Conservation (phyloP, 345 rosid species). For the Euphorbia lathyris region DNA sequence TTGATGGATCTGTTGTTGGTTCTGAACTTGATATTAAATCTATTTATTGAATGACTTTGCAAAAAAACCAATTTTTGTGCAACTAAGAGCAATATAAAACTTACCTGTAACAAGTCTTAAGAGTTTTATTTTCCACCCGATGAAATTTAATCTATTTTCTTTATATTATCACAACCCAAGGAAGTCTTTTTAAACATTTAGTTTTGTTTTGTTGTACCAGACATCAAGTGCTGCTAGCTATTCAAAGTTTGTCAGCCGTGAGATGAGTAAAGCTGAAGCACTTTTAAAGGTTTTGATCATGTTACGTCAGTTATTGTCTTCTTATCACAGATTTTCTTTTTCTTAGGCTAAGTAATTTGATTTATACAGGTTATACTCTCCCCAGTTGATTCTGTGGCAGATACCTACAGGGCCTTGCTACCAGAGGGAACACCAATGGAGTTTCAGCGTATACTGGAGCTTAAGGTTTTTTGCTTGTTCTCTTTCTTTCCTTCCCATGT, state of each 20-base stretch:
- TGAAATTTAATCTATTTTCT: background rate
- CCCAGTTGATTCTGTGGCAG: conserved; percentile 94
- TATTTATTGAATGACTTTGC: background rate
- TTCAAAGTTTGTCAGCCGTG: conserved; percentile 92
- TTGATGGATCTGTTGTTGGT: background rate
- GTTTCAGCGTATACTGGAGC: conserved; percentile 96
- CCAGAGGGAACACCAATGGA: conserved; percentile 99
- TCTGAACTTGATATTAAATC: background rate
- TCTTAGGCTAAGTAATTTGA: background rate
- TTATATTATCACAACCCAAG: background rate
- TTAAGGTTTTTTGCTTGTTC: conserved; percentile 49
- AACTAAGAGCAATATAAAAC: conserved; percentile 1
- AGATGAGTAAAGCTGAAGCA: conserved; percentile 99
- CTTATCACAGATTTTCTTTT: conserved; percentile 1
- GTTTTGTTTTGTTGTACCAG: conserved; percentile 38
- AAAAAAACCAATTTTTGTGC: background rate
- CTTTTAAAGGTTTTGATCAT: conserved; percentile 69
- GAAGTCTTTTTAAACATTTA: background rate
- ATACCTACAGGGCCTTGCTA: conserved; percentile 89
- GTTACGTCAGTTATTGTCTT: conserved; percentile 4
- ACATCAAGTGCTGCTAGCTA: conserved; percentile 82
- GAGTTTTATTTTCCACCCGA: background rate
- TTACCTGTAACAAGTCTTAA: background rate
- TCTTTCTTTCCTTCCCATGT: background rate
- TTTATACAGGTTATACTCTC: conserved; percentile 75